Evolutionary conservation across 2,329 filamentous ascomycete genomes (phyloP).

Genomic region (Bipolaris sorokiniana): DNA sequence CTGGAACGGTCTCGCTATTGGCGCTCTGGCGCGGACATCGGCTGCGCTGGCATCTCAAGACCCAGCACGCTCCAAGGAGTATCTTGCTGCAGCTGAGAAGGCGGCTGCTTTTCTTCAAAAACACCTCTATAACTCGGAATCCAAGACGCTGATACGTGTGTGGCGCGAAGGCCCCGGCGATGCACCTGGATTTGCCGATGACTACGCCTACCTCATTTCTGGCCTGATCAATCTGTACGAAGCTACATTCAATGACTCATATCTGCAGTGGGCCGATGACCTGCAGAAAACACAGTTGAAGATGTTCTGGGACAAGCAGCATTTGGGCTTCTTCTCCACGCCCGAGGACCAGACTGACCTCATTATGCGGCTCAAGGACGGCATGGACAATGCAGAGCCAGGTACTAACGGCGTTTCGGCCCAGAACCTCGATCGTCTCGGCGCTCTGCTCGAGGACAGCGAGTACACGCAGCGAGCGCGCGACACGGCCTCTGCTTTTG

Average conservation of each 20-base stretch:
- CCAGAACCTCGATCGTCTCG: constrained; percentile 83
- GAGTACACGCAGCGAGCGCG: constrained; percentile 69
- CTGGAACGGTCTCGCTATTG: constrained; percentile 89
- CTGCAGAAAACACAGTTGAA: constrained; percentile 79
- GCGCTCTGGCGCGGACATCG: constrained; percentile 77
- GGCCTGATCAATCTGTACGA: constrained; percentile 86
- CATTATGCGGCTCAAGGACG: constrained; percentile 89
- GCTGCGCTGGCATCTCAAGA: constrained; percentile 69
- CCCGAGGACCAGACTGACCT: constrained; percentile 67
- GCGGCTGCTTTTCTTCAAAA: constrained; percentile 75
- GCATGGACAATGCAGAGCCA: constrained; percentile 90
- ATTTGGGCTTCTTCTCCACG: constrained; percentile 75
- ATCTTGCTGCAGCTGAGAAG: constrained; percentile 68
- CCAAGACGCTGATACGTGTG: constrained; percentile 72
- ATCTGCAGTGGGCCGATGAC: constrained; percentile 79
- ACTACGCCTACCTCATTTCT: constrained; percentile 88
- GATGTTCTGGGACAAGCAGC: constrained; percentile 74
- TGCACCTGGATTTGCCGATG: constrained; percentile 82
- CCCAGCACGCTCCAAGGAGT: constrained; percentile 63
- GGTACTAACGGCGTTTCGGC: constrained; percentile 89
- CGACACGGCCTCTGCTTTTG: constrained; percentile 82
- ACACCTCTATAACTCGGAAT: constrained; percentile 71
- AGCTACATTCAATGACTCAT: constrained; percentile 75
- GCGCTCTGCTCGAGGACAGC: constrained; percentile 69
- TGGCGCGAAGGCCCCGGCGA: constrained; percentile 72